Evolutionary conservation across 306 rosid genomes (phyloP).

Genomic region (Albizia julibrissin): DNA sequence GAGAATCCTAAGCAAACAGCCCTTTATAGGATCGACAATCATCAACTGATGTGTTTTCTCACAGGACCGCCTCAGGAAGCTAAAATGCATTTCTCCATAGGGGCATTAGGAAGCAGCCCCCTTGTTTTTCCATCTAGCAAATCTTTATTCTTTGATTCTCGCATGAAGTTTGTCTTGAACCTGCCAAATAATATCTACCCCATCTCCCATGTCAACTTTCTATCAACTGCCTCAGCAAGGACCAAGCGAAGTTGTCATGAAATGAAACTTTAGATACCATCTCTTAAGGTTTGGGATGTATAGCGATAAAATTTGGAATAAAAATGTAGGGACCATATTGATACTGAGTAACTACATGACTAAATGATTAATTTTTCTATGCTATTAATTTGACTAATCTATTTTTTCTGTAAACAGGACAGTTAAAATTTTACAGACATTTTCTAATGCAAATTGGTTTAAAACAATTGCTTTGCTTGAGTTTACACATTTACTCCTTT

Average conservation of each 20-base stretch:
- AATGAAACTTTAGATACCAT: neutral
- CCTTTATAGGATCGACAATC: neutral
- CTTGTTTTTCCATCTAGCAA: neutral
- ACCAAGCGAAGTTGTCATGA: neutral
- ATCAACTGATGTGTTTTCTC: neutral
- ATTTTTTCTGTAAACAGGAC: neutral
- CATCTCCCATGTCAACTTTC: neutral
- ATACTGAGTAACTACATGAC: neutral
- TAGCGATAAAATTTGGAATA: neutral
- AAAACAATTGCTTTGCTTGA: neutral
- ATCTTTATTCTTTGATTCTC: neutral
- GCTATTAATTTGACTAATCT: neutral
- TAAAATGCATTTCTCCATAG: neutral
- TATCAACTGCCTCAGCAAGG: neutral
- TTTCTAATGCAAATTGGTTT: slow-evolving; percentile 10
- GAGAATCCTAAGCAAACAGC: neutral
- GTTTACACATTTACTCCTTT: slow-evolving; percentile 9
- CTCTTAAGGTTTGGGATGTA: neutral
- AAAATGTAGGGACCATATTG: neutral
- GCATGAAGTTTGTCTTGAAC: neutral
- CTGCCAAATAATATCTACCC: neutral
- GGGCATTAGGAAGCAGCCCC: neutral
- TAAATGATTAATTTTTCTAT: neutral
- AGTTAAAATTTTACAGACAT: neutral
- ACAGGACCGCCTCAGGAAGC: neutral